A percentile compares a stretch with the other conserved stretches of the same genome.
Evolutionary conservation across 352 stramenopile genomes (phyloP).

Genomic region (Phytophthora multivora): DNA sequence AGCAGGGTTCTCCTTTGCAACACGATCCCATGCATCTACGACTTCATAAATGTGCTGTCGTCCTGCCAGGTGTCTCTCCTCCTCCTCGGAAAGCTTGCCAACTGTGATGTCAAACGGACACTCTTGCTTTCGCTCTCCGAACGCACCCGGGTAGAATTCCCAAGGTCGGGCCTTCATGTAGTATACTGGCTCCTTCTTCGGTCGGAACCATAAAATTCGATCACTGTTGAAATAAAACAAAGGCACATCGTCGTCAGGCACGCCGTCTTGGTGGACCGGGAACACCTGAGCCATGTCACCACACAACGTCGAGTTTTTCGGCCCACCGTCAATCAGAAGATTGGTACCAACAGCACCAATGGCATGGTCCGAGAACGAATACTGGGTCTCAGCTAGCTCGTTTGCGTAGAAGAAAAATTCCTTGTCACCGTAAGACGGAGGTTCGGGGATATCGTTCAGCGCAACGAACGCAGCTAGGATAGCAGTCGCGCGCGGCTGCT

Average conservation of each 20-base stretch:
- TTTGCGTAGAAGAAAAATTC: conserved; percentile 52
- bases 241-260: conserved; percentile 27
- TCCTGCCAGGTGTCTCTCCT: conserved; percentile 34
- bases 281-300: conserved; percentile 59
- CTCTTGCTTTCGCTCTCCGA: conserved; percentile 36
- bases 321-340: conserved; percentile 11
- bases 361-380: conserved; percentile 43
- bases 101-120: conserved; percentile 52
- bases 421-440: conserved; percentile 55
- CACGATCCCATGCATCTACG: conserved; percentile 31
- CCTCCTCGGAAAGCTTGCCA: conserved; percentile 33
- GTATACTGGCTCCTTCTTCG: conserved; percentile 39
- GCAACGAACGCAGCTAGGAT: conserved; percentile 45
- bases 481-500: conserved; percentile 41
- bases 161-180: conserved; percentile 46
- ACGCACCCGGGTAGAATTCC: conserved; percentile 40
- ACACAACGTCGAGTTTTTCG: conserved; percentile 44
- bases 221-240: conserved; percentile 64
- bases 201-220: conserved; percentile 43
- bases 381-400: conserved; percentile 50
- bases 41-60: conserved; percentile 44
- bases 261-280: conserved; percentile 30
- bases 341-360: conserved; percentile 52
- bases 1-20: conserved; percentile 24
- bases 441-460: conserved; percentile 16